Evolutionary conservation across 208 protist genomes (phyloP), one percentile per base, ranked within the genome.

Genomic region (Crithidia mellificae): DNA sequence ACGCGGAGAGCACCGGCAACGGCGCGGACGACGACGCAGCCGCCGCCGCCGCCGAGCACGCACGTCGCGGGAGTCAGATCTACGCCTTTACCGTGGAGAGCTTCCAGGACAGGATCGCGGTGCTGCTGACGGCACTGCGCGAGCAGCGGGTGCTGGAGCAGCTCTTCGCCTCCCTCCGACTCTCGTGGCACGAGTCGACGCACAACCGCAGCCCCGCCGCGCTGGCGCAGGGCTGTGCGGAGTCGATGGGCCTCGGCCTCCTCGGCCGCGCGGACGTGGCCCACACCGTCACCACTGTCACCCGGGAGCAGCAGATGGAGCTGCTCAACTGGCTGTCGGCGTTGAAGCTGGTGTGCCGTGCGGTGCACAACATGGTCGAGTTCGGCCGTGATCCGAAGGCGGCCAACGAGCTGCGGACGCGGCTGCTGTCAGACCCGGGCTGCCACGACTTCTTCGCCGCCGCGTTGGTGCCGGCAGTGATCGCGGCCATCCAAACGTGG

Each of bases 351-450:
- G 24, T 92, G 39, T 74, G 81, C 25, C 74, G 82, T 15, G 77
- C 90, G 50, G 54, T 88, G 27, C 62, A 86, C 46, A 96, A 96
- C 76, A 76, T 96, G 49, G 77, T 78, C 7, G 81, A 92, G 58
- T 96, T 86, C 62, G 77, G 85, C 77, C 63, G 80, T 41, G 62
- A 77, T 20, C 70, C 56, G 19, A 49, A 59, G n/a, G 57, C 68
- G 15, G 74, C 70, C 15, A 58, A 66, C 38, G 68, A 63, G 34
- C 69, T 92, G 63, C 85, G 90, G 63, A 59, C 77, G 55, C 68
- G 63, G 25, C 49, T 82, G 38, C 38, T 85, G 22, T 19, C 49
- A 27, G 63, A 72, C 34, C 44, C 63, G 2, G 49, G 69, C 29
- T 64, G 80, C 44, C 87, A 92, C 54, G 59, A 44, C 19, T 92